Base-by-base conservation (phyloP, 83 land plant genomes). In the Isoetes engelmannii region DNA sequence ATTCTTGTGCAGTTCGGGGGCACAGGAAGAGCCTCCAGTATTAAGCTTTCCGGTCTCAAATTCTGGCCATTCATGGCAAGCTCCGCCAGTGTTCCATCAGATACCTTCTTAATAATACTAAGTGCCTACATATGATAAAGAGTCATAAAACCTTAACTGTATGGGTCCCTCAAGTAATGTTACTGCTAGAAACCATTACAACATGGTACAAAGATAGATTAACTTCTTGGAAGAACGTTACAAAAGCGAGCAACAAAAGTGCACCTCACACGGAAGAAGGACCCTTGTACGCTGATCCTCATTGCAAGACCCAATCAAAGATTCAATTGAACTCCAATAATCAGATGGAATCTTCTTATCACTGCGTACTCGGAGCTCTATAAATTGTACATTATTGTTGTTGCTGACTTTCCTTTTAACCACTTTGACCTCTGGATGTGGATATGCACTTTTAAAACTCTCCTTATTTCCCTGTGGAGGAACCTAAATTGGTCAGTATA, bases 1-100 rank as follows among this genome's bases (percentile, higher is more conserved):
- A 85, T 78, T 47, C 81, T 73, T 49, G 84, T 69, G 64, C 97
- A 92, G 48, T 92, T 94, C 5, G 99, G 99, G 21, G 99, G 96
- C 8, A 94, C 88, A 44, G 97, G 90, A 21, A 94, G 57, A 46
- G 69, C 67, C 9, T 79, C 69, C 45, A 94, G 41, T 5, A 94
- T 69, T 55, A 85, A 77, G 45, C 93, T 90, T 65, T 80, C 86
- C 67, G 84, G 84, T 21, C 87, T 92, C 58, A 83, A 84, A 46
- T 82, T 77, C 42, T 59, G 69, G 5, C 78, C 77, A 54, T 84
- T 81, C 43, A 72, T 76, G 48, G 73, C 75, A 41, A 91, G 74
- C 45, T 69, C 73, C 41, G 48, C 72, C 61, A 76, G 74, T 7
- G 83, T 83, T 28, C 81, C 83, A 7, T 70, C 75, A 37, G 99